phyloP scores from a whole-genome alignment of 2,329 filamentous ascomycete species.

The Trichophyton rubrum region DNA sequence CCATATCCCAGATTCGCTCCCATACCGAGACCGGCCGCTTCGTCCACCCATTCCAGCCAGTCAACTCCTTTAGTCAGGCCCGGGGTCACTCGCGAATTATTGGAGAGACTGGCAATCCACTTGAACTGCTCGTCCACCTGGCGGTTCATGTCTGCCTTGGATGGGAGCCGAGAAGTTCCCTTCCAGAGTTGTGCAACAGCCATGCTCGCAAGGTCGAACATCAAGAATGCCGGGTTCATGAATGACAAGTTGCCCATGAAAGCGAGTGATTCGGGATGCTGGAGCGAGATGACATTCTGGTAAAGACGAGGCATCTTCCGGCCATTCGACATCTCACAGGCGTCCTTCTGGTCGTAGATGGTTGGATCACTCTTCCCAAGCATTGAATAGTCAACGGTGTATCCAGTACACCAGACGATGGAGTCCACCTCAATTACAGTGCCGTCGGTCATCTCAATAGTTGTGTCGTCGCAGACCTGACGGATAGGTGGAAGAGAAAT shows the following conservation, averaged over 20 bases:
- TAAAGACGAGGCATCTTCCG: constrained; percentile 19
- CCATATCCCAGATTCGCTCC: constrained; percentile 23
- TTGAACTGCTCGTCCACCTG: constrained; percentile 7
- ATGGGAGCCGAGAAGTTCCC: constrained; percentile 16
- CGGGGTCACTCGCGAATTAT: constrained; percentile 12
- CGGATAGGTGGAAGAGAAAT: background rate
- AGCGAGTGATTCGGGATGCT: constrained; percentile 20
- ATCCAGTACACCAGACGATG: constrained; percentile 4
- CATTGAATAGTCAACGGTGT: background rate
- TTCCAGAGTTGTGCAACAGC: constrained; percentile 25
- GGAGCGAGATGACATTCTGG: constrained; percentile 22
- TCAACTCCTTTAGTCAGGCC: constrained; percentile 11
- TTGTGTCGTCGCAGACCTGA: background rate
- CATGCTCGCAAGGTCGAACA: constrained; percentile 20
- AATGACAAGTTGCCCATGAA: constrained; percentile 20
- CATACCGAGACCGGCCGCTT: constrained; percentile 23
- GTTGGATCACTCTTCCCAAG: background rate
- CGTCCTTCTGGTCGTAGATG: background rate
- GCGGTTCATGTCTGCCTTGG: constrained; percentile 20
- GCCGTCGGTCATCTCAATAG: background rate
- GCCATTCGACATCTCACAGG: constrained; percentile 5
- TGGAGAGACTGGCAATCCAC: constrained; percentile 12
- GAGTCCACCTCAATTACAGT: background rate
- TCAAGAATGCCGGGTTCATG: constrained; percentile 18
- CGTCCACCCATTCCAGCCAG: constrained; percentile 22